phyloP scores from a whole-genome alignment of 176 grass and related monocot genomes.

The Secale cereale region DNA sequence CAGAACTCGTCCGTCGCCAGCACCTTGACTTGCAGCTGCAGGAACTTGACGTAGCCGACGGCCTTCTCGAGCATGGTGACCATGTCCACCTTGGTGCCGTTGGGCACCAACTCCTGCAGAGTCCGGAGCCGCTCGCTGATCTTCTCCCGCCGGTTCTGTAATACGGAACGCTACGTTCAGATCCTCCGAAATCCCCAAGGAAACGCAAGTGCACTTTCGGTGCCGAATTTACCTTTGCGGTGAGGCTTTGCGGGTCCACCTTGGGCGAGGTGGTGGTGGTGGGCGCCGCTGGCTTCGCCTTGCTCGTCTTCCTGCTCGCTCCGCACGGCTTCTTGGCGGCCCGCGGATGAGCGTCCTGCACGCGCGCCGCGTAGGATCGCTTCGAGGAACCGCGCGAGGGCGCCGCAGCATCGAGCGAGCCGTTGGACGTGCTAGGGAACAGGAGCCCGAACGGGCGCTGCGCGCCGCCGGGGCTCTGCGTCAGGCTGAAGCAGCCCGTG shows the following conservation, averaged over 20 bases:
- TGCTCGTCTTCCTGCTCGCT: slow-evolving; percentile 46
- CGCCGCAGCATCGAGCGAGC: slow-evolving; percentile 16
- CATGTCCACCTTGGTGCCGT: slow-evolving; percentile 82
- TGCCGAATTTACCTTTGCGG: slow-evolving; percentile 56
- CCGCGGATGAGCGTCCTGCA: slow-evolving; percentile 32
- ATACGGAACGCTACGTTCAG: not conserved
- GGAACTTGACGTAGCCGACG: slow-evolving; percentile 78
- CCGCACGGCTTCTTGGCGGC: slow-evolving; percentile 65
- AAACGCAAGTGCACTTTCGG: not conserved
- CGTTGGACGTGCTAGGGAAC: slow-evolving; percentile 24
- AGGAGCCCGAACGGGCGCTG: slow-evolving; percentile 29
- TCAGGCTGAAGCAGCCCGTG: slow-evolving; percentile 35
- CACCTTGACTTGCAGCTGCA: slow-evolving; percentile 95
- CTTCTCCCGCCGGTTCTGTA: slow-evolving; percentile 74
- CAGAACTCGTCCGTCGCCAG: slow-evolving; percentile 91
- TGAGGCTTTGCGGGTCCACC: slow-evolving; percentile 62
- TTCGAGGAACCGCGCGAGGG: slow-evolving; percentile 45
- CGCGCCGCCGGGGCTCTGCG: slow-evolving; percentile 10
- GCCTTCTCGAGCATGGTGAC: slow-evolving; percentile 98
- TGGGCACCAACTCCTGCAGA: slow-evolving; percentile 95
- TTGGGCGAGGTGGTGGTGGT: slow-evolving; percentile 24
- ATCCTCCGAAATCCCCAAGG: not conserved
- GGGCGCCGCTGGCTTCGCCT: slow-evolving; percentile 30
- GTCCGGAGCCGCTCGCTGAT: slow-evolving; percentile 79
- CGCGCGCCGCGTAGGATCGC: slow-evolving; percentile 33